Evolutionary conservation across 129 eudicot species (phyloP).

Genomic region (Arctium minus): DNA sequence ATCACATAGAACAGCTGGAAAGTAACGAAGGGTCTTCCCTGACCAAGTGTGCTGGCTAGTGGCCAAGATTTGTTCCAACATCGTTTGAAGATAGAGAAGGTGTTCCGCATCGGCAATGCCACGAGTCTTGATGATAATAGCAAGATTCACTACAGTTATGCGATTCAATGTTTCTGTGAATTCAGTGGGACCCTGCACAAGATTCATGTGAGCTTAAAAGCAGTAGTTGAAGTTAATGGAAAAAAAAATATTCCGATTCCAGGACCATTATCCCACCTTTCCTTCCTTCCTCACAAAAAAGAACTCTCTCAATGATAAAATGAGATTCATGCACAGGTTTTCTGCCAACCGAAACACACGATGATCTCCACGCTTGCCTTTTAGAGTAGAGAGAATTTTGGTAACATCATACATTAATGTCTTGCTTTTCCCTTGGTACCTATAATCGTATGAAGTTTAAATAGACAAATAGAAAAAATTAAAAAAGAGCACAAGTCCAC

Average conservation of each 20-base stretch:
- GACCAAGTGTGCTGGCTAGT: slow-evolving; percentile 95
- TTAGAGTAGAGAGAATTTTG: slow-evolving; percentile 77
- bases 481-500: background rate
- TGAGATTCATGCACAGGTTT: slow-evolving; percentile 93
- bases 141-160: slow-evolving; percentile 62
- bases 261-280: slow-evolving; percentile 45
- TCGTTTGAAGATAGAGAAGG: slow-evolving; percentile 79
- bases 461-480: background rate
- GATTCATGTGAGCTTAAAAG: slow-evolving; percentile 9
- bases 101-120: slow-evolving; percentile 96
- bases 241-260: background rate
- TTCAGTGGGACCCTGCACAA: slow-evolving; percentile 90
- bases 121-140: slow-evolving; percentile 93
- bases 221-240: background rate
- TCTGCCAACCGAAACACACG: slow-evolving; percentile 92
- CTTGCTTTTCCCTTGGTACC: slow-evolving; percentile 98
- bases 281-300: slow-evolving; percentile 92
- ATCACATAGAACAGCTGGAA: slow-evolving; percentile 72
- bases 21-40: slow-evolving; percentile 87
- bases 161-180: slow-evolving; percentile 93
- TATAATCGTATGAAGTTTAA: slow-evolving; percentile 15
- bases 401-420: slow-evolving; percentile 85
- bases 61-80: slow-evolving; percentile 84
- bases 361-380: slow-evolving; percentile 98
- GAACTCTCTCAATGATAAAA: slow-evolving; percentile 78